phyloP scores from a whole-genome alignment of 1,284 basidiomycete genomes.

The Coniophora puteana region DNA sequence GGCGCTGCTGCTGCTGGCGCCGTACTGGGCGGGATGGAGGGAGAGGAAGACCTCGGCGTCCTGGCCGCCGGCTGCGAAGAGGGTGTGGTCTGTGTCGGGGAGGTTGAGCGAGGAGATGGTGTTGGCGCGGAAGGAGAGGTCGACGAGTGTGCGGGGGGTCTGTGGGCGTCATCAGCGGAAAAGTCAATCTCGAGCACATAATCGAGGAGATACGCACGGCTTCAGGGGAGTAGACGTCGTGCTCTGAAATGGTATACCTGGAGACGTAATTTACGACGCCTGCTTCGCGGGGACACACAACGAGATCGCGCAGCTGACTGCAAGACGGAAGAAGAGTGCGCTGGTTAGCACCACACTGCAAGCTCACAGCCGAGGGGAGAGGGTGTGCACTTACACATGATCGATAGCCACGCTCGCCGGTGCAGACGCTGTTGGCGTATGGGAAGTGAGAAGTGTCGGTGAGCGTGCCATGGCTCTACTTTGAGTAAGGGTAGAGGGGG shows the following conservation, averaged over 20 bases:
- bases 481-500: constrained; percentile 3
- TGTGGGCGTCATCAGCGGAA: constrained; percentile 20
- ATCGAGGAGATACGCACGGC: constrained; percentile 38
- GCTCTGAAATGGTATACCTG: constrained; percentile 56
- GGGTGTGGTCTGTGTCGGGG: constrained; percentile 46
- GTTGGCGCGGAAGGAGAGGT: constrained; percentile 62
- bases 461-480: constrained; percentile 42
- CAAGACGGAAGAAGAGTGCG: constrained; percentile 9
- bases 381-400: constrained; percentile 57
- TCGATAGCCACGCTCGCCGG: constrained; percentile 56
- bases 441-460: constrained; percentile 41
- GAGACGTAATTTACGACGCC: constrained; percentile 70
- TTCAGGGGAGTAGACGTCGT: constrained; percentile 50
- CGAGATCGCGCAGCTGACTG: constrained; percentile 73
- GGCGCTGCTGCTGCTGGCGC: constrained; percentile 18
- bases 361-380: constrained; percentile 2
- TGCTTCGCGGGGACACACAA: constrained; percentile 66
- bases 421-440: constrained; percentile 38
- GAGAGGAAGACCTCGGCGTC: constrained; percentile 77
- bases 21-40: too few species aligned
- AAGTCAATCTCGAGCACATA: constrained; percentile 13
- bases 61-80: constrained; percentile 83
- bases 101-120: constrained; percentile 64
- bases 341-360: background rate
- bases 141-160: constrained; percentile 48